Conservation (phyloP, 2,329 filamentous ascomycete genomes). For the Talaromyces sp. region DNA sequence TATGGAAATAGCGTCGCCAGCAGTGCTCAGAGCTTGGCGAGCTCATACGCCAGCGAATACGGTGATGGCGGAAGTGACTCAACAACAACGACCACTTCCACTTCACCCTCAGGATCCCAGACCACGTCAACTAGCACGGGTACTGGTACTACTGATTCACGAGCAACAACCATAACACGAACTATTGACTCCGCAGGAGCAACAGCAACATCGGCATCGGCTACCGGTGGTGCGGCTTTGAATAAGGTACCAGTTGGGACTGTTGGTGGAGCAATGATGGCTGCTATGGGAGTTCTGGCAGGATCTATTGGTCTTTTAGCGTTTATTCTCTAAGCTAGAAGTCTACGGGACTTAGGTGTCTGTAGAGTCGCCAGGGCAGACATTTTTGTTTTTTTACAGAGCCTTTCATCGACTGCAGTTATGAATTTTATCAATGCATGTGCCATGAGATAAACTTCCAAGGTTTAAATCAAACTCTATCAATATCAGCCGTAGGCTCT, state of each 20-base stretch:
- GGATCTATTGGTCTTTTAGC: conserved; percentile 9
- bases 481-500: too few species aligned
- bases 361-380: too few species aligned
- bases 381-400: too few species aligned
- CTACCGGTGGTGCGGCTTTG: conserved; percentile 5
- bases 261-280: neutral
- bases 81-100: neutral
- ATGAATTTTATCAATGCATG: too few species aligned
- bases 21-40: conserved; percentile 7
- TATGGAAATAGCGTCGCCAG: conserved; percentile 10
- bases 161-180: neutral
- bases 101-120: neutral
- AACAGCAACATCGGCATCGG: conserved; percentile 7
- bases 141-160: neutral
- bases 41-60: conserved; percentile 12
- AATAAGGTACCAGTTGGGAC: neutral
- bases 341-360: neutral
- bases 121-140: neutral
- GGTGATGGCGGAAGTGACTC: neutral
- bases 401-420: too few species aligned
- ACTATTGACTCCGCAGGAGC: neutral
- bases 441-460: too few species aligned
- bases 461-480: too few species aligned
- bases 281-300: neutral
- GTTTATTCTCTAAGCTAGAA: neutral